Percentiles rank a stretch among this genome's conserved stretches.
Evolutionary conservation across 306 rosid genomes (phyloP).

Genomic region (Malus asiatica): DNA sequence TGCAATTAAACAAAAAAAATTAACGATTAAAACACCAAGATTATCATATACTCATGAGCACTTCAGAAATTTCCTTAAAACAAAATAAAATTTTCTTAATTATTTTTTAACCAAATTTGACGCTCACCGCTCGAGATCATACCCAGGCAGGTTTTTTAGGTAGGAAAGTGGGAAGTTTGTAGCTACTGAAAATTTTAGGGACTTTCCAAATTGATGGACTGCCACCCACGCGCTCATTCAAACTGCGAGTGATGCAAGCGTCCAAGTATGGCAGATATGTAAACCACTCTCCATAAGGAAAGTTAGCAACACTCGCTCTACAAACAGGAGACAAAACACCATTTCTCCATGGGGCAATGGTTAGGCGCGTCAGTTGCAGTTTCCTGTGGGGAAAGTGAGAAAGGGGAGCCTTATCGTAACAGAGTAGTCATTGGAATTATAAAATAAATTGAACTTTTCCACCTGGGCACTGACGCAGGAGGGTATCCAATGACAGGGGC

Average conservation of each 20-base stretch:
- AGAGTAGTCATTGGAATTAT: neutral
- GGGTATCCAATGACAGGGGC: constrained; percentile 36
- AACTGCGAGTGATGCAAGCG: neutral
- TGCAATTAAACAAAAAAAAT: no score
- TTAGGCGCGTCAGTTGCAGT: neutral
- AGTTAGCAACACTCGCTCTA: neutral
- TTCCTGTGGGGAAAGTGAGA: neutral
- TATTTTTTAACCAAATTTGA: no score
- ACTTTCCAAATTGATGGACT: constrained; percentile 15
- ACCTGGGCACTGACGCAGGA: constrained; percentile 32
- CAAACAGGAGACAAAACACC: neutral
- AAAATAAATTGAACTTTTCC: constrained; percentile 19
- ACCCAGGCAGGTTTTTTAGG: no score
- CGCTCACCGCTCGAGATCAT: no score
- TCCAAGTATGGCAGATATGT: neutral
- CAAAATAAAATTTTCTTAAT: no score
- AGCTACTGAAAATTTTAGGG: no score
- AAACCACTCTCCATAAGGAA: neutral
- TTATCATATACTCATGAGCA: no score
- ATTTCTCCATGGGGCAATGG: neutral
- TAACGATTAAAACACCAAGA: no score
- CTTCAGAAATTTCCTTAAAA: no score
- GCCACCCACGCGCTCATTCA: neutral
- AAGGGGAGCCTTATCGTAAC: neutral
- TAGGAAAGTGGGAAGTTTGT: no score